Conservation (phyloP, 805 yeast genomes). For the Saccharomyces kudriavzevii region DNA sequence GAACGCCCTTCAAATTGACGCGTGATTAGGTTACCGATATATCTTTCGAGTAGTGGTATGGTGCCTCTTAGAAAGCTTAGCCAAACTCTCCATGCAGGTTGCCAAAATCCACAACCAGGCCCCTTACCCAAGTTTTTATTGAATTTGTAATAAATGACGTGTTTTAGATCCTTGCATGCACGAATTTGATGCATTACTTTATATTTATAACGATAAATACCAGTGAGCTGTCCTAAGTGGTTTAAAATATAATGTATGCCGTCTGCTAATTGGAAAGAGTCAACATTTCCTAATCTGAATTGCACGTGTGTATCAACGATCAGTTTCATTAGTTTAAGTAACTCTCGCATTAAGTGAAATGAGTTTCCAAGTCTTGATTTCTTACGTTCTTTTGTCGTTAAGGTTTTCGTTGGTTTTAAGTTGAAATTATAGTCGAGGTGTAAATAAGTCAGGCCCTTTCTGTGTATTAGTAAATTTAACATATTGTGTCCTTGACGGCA, state of each 20-base stretch:
- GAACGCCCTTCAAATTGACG: slow-evolving; percentile 96
- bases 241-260: slow-evolving; percentile 84
- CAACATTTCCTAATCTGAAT: slow-evolving; percentile 80
- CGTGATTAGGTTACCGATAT: slow-evolving; percentile 86
- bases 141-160: slow-evolving; percentile 77
- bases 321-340: slow-evolving; percentile 72
- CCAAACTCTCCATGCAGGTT: slow-evolving; percentile 98
- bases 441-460: slow-evolving; percentile 81
- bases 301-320: slow-evolving; percentile 92
- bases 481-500: slow-evolving; percentile 91
- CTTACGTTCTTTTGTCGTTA: slow-evolving; percentile 93
- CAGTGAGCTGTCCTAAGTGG: slow-evolving; percentile 92
- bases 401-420: slow-evolving; percentile 89
- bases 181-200: slow-evolving; percentile 97
- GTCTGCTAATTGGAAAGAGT: slow-evolving; percentile 90
- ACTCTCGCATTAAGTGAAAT: slow-evolving; percentile 87
- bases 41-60: slow-evolving; percentile 83
- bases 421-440: slow-evolving; percentile 95
- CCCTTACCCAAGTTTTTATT: slow-evolving; percentile 89
- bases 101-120: slow-evolving; percentile 99
- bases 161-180: slow-evolving; percentile 91
- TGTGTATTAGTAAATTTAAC: slow-evolving; percentile 81
- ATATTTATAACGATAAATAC: slow-evolving; percentile 92
- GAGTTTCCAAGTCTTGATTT: slow-evolving; percentile 94
- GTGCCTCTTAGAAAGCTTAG: slow-evolving; percentile 83